phyloP scores from a whole-genome alignment of 768 basidiomycete genomes.

The Tulasnella sp. region DNA sequence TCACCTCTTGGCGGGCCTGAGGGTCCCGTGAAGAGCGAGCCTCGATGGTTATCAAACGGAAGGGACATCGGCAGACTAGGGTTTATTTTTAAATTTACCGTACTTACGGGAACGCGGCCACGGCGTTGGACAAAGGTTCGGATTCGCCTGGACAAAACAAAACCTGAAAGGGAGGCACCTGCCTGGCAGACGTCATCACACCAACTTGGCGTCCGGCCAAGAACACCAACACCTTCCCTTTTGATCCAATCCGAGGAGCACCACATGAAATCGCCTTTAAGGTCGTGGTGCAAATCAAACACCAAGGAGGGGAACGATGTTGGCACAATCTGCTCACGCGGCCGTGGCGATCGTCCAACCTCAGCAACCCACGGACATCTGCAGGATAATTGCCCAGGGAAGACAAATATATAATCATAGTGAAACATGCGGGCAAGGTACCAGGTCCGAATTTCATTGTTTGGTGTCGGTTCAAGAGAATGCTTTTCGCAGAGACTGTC shows the following conservation, averaged over 20 bases:
- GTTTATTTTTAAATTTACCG: too few species aligned
- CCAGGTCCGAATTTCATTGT: too few species aligned
- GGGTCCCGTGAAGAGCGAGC: too few species aligned
- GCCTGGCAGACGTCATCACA: background rate
- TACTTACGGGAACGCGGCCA: background rate
- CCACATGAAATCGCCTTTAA: background rate
- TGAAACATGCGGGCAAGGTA: too few species aligned
- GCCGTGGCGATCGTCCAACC: background rate
- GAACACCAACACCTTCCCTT: background rate
- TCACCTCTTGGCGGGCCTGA: too few species aligned
- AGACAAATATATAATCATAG: too few species aligned
- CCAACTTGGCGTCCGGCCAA: background rate
- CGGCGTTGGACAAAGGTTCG: too few species aligned
- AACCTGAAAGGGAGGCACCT: background rate
- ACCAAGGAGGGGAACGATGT: background rate
- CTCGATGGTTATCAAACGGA: too few species aligned
- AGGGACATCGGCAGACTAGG: too few species aligned
- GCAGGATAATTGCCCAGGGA: background rate
- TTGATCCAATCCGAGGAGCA: background rate
- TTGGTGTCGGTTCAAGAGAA: too few species aligned
- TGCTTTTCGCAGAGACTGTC: too few species aligned
- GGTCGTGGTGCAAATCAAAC: too few species aligned
- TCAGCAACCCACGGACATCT: background rate
- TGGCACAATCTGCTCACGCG: background rate
- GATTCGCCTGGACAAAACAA: background rate